phyloP scores from a whole-genome alignment of 768 basidiomycete genomes.

The Leucocoprinus sp. region DNA sequence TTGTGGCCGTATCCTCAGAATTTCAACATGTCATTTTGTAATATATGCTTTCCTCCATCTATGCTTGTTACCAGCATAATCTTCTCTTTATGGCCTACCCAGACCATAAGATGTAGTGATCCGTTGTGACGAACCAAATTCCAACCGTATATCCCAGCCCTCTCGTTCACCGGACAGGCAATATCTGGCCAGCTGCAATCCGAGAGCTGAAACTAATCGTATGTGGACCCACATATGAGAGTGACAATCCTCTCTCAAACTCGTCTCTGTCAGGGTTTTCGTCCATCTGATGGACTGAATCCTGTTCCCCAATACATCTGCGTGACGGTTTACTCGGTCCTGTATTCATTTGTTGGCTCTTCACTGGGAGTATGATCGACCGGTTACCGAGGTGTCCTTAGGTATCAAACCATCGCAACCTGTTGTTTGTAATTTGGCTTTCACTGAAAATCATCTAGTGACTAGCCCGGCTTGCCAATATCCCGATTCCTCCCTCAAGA shows the following conservation, averaged over 20 bases:
- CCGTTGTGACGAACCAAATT: too few relatives aligned
- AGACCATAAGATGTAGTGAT: too few relatives aligned
- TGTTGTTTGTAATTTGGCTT: background rate
- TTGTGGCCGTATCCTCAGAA: background rate
- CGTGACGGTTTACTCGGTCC: slow-evolving; percentile 3
- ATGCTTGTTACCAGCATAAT: background rate
- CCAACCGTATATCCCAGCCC: background rate
- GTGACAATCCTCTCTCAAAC: too few relatives aligned
- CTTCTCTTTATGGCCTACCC: background rate
- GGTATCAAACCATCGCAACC: background rate
- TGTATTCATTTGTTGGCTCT: background rate
- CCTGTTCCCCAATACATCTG: background rate
- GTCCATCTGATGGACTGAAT: background rate
- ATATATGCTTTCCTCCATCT: background rate
- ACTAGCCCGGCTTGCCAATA: background rate
- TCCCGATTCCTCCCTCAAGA: too few relatives aligned
- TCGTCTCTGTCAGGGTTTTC: background rate
- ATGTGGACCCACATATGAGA: background rate
- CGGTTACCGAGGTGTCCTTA: slow-evolving; percentile 1
- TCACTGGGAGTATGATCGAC: background rate
- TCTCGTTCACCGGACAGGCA: background rate
- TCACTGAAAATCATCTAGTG: slow-evolving; percentile 1
- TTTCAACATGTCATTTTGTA: background rate
- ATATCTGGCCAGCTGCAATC: too few relatives aligned
- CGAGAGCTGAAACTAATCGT: too few relatives aligned